These are phyloP conservation scores for Scedosporium aurantiacum DNA, from an alignment of 2,329 filamentous ascomycete species.

Conservation along the genomic window DNA sequence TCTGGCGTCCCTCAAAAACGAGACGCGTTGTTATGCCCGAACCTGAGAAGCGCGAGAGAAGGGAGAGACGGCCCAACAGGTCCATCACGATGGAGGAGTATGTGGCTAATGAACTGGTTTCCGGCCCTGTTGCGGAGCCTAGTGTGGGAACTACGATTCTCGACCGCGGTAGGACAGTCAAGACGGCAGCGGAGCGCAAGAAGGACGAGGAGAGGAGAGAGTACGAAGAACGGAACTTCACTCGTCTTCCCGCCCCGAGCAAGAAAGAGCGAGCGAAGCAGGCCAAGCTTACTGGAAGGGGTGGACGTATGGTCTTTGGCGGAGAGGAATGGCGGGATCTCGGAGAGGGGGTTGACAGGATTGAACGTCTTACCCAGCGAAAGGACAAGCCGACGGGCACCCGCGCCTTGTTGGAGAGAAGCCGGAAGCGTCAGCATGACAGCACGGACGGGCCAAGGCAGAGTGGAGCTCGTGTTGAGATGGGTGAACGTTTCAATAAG, in stretches of 20 bases:
- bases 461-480: slow-evolving; percentile 45
- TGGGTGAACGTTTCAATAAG: slow-evolving; percentile 68
- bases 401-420: slow-evolving; percentile 63
- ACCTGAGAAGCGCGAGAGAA: slow-evolving; percentile 47
- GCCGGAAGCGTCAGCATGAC: slow-evolving; percentile 67
- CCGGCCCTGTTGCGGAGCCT: slow-evolving; percentile 71
- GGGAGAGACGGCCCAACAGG: slow-evolving; percentile 52
- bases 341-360: slow-evolving; percentile 75
- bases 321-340: slow-evolving; percentile 89
- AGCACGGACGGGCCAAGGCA: slow-evolving; percentile 57
- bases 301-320: slow-evolving; percentile 58
- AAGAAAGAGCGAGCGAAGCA: slow-evolving; percentile 76
- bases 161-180: slow-evolving; percentile 65
- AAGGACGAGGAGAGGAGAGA: slow-evolving; percentile 67
- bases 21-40: slow-evolving; percentile 77
- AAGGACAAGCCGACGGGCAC: slow-evolving; percentile 48
- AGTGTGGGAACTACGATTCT: slow-evolving; percentile 87
- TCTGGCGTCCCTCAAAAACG: slow-evolving; percentile 84
- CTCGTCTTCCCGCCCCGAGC: slow-evolving; percentile 71
- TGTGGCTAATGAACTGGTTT: slow-evolving; percentile 70
- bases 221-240: slow-evolving; percentile 90
- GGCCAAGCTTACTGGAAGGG: slow-evolving; percentile 27
- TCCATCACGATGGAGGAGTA: slow-evolving; percentile 90
- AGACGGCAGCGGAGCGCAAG: slow-evolving; percentile 64
- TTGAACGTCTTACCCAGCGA: slow-evolving; percentile 68